These are phyloP conservation scores for Claviceps cyperi DNA, from an alignment of 2,329 filamentous ascomycete genomes.

Conservation along the genomic window DNA sequence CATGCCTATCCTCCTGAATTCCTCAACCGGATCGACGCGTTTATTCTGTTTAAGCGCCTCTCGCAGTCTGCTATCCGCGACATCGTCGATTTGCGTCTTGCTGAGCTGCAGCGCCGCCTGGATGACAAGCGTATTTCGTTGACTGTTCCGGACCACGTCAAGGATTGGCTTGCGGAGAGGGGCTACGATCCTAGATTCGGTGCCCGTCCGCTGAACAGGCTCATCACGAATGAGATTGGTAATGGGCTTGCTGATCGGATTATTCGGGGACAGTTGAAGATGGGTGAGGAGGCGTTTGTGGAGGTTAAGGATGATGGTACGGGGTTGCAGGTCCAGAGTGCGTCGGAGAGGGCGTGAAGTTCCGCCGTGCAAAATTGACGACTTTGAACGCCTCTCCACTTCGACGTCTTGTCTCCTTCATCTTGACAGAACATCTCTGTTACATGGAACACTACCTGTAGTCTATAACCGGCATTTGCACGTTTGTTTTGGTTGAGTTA, in stretches of 20 bases:
- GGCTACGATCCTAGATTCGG: slow-evolving; percentile 90
- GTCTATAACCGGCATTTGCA: too few relatives aligned
- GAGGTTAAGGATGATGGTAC: slow-evolving; percentile 47
- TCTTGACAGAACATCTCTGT: too few relatives aligned
- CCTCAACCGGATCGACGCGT: slow-evolving; percentile 90
- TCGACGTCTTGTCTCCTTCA: too few relatives aligned
- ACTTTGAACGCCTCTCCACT: too few relatives aligned
- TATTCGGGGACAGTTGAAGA: slow-evolving; percentile 68
- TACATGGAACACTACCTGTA: too few relatives aligned
- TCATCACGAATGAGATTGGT: slow-evolving; percentile 81
- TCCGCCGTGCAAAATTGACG: too few relatives aligned
- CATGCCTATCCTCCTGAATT: slow-evolving; percentile 75
- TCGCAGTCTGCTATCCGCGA: slow-evolving; percentile 66
- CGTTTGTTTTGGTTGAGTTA: too few relatives aligned
- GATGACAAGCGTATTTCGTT: slow-evolving; percentile 75
- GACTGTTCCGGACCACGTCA: slow-evolving; percentile 54
- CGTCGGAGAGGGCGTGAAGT: slow-evolving; percentile 1
- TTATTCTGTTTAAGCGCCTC: slow-evolving; percentile 88
- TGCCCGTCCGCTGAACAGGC: slow-evolving; percentile 75
- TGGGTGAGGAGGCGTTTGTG: slow-evolving; percentile 60
- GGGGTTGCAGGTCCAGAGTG: slow-evolving; percentile 35
- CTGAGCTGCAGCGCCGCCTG: slow-evolving; percentile 68
- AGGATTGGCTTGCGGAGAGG: slow-evolving; percentile 73
- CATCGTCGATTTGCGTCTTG: slow-evolving; percentile 84
- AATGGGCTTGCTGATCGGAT: slow-evolving; percentile 85